Percentiles rank a stretch among this genome's conserved stretches.
phyloP scores from a whole-genome alignment of 306 rosid genomes.

The Ziziphus jujuba region DNA sequence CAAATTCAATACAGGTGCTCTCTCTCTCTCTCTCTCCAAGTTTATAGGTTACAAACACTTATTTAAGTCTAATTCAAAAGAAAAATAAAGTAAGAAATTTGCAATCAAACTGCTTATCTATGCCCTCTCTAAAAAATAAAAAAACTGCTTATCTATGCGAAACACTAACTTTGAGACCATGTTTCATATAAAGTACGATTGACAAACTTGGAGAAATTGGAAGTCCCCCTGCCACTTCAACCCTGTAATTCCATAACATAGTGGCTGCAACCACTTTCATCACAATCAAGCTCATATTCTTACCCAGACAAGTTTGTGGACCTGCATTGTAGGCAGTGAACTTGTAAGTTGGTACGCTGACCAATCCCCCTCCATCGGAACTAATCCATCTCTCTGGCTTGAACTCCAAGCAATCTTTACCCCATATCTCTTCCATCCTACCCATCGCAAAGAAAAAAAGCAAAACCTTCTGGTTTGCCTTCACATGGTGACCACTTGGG shows the following conservation, averaged over 20 bases:
- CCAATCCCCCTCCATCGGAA: slow-evolving; percentile 19
- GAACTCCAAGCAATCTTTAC: slow-evolving; percentile 52
- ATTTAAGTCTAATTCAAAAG: too few relatives aligned
- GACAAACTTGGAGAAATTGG: slow-evolving; percentile 19
- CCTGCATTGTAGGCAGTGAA: slow-evolving; percentile 54
- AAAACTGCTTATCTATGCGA: slow-evolving; percentile 4
- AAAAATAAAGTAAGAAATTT: too few relatives aligned
- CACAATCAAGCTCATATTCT: slow-evolving; percentile 36
- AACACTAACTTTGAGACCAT: slow-evolving; percentile 44
- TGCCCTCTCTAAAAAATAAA: too few relatives aligned
- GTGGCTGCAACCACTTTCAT: slow-evolving; percentile 39
- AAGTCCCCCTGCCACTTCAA: slow-evolving; percentile 27
- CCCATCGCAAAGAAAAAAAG: slow-evolving; percentile 45
- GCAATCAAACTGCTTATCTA: neutral
- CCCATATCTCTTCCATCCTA: slow-evolving; percentile 55
- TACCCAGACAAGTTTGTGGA: slow-evolving; percentile 53
- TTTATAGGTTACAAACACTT: too few relatives aligned
- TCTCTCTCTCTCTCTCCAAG: too few relatives aligned
- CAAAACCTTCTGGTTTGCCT: slow-evolving; percentile 13
- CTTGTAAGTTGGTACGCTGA: slow-evolving; percentile 44
- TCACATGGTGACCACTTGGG: slow-evolving; percentile 48
- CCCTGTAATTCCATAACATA: slow-evolving; percentile 21
- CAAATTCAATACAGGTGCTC: too few relatives aligned
- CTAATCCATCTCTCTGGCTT: slow-evolving; percentile 67
- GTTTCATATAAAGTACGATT: slow-evolving; percentile 40